A percentile compares a stretch with the other conserved stretches of the same genome.
phyloP scores from a whole-genome alignment of 1,284 basidiomycete species.

The Fomitopsis palustris region DNA sequence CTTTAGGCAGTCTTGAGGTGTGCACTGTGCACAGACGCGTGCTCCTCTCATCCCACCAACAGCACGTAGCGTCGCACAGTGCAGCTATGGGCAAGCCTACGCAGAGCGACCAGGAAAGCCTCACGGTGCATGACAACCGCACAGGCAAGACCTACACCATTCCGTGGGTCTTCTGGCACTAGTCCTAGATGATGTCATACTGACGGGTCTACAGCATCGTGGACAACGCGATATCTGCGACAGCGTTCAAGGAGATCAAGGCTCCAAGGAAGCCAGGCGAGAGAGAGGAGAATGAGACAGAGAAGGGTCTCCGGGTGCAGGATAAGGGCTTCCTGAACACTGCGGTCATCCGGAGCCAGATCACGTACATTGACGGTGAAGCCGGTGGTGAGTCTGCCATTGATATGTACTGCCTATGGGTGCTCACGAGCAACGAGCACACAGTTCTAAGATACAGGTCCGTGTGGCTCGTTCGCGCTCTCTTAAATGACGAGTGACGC shows the following conservation, averaged over 20 bases:
- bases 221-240: conserved; percentile 75
- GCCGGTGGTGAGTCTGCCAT: conserved; percentile 49
- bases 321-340: conserved; percentile 87
- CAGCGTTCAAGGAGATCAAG: conserved; percentile 75
- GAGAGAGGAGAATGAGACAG: conserved; percentile 79
- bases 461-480: not conserved
- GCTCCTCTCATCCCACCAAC: not conserved
- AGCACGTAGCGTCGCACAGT: not conserved
- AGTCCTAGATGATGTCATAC: not conserved
- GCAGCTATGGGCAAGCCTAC: conserved; percentile 45
- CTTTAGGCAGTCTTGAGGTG: not conserved
- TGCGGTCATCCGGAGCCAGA: conserved; percentile 75
- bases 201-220: conserved; percentile 48
- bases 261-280: conserved; percentile 56
- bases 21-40: not conserved
- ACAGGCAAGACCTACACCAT: conserved; percentile 77
- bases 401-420: not conserved
- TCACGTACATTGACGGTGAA: conserved; percentile 88
- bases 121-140: conserved; percentile 80
- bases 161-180: conserved; percentile 51
- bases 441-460: conserved; percentile 72
- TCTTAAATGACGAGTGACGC: not conserved
- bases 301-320: conserved; percentile 71
- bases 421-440: not conserved
- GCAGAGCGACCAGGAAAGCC: conserved; percentile 30